These are phyloP conservation scores for Mycosphaerella arachidis DNA, from an alignment of 2,329 filamentous ascomycete species.

Conservation along the genomic window DNA sequence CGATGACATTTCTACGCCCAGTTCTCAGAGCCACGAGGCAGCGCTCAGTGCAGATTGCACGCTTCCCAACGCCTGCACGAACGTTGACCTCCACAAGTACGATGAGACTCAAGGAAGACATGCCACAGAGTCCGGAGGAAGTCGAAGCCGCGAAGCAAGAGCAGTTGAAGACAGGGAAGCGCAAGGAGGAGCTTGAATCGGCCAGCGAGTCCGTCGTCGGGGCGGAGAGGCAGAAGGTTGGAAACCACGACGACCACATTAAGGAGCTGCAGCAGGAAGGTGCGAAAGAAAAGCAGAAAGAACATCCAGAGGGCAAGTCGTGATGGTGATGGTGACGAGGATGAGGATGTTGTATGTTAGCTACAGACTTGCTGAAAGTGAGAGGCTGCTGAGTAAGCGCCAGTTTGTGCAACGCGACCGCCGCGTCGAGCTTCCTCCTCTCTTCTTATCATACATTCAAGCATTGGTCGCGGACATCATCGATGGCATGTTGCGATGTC, in stretches of 20 bases:
- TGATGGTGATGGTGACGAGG: not conserved
- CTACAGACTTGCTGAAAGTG: not conserved
- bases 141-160: constrained; percentile 43
- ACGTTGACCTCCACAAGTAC: constrained; percentile 32
- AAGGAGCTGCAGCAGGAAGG: constrained; percentile 44
- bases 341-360: not conserved
- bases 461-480: not conserved
- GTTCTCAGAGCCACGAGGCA: not conserved
- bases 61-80: constrained; percentile 1
- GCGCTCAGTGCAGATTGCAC: not conserved
- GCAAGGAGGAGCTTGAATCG: constrained; percentile 41
- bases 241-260: constrained; percentile 41
- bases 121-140: constrained; percentile 34
- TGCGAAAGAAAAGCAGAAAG: constrained; percentile 39
- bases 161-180: constrained; percentile 40
- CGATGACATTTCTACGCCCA: not conserved
- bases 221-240: constrained; percentile 41
- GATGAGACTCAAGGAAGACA: constrained; percentile 40
- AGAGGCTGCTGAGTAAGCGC: not conserved
- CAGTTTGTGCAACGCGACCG: not conserved
- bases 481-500: not conserved
- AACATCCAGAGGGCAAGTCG: constrained; percentile 27
- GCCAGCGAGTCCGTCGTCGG: constrained; percentile 39
- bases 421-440: not conserved
- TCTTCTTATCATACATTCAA: not conserved